A percentile compares a stretch with the other conserved stretches of the same genome.
Evolutionary conservation across 148 eudicot genomes (phyloP).

Genomic region (Nepenthes gracilis): DNA sequence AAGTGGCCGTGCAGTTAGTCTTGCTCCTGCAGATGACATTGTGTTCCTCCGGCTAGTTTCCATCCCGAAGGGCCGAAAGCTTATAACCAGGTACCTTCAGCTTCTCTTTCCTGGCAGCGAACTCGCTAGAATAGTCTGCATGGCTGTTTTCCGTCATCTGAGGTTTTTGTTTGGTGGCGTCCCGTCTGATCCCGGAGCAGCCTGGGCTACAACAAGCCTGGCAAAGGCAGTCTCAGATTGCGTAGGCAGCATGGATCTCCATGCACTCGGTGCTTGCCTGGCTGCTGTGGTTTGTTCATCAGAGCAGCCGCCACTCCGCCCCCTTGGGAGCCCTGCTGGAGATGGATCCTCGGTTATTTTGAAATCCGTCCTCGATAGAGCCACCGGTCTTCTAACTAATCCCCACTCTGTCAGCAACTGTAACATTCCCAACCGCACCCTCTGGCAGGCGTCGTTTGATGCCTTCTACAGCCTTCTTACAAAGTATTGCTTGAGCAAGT

Average conservation of each 20-base stretch:
- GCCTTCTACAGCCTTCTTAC: constrained; percentile 68
- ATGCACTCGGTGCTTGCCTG: constrained; percentile 85
- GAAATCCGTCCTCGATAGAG: constrained; percentile 72
- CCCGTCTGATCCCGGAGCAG: constrained; percentile 36
- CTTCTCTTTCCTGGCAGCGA: constrained; percentile 59
- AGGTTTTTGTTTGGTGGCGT: constrained; percentile 71
- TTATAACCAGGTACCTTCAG: constrained; percentile 55
- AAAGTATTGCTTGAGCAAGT: constrained; percentile 79
- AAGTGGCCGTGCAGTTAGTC: constrained; percentile 26
- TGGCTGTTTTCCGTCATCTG: constrained; percentile 89
- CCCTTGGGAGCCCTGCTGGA: constrained; percentile 74
- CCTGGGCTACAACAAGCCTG: constrained; percentile 32
- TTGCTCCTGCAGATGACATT: constrained; percentile 52
- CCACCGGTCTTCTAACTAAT: constrained; percentile 52
- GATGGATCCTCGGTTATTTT: constrained; percentile 71
- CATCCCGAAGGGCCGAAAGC: constrained; percentile 84
- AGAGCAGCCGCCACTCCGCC: constrained; percentile 83
- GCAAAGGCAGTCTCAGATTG: constrained; percentile 38
- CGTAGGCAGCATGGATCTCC: constrained; percentile 65
- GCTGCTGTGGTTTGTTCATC: constrained; percentile 89
- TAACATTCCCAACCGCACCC: constrained; percentile 35
- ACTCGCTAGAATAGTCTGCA: constrained; percentile 63
- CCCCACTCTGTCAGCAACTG: constrained; percentile 29
- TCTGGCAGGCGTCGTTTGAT: constrained; percentile 94
- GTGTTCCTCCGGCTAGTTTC: constrained; percentile 59